Evolutionary conservation across 2,329 filamentous ascomycete genomes (phyloP).

Genomic region (Sporothrix pallida): DNA sequence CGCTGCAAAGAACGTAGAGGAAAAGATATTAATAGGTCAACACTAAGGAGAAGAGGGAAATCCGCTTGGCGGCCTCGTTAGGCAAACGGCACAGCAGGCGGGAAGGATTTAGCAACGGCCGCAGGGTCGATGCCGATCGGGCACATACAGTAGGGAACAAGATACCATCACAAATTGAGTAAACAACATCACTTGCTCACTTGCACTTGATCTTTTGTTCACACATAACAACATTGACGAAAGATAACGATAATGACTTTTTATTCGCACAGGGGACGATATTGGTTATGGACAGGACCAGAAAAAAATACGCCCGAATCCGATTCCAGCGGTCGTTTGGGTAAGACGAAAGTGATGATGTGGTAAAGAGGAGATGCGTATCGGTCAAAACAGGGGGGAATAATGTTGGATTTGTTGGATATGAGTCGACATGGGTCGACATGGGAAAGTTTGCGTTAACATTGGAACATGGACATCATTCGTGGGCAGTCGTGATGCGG

Average conservation of each 20-base stretch:
- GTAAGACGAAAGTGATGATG: neutral
- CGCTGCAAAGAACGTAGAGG: too few species aligned
- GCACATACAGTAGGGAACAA: too few species aligned
- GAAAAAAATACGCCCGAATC: neutral
- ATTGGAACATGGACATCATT: neutral
- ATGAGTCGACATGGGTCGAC: neutral
- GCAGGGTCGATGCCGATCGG: too few species aligned
- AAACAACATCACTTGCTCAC: too few species aligned
- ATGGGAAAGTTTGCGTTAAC: neutral
- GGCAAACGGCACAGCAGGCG: neutral
- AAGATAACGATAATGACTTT: neutral
- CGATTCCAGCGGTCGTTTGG: neutral
- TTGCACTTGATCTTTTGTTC: too few species aligned
- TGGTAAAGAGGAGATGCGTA: neutral
- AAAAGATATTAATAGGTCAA: slow-evolving; percentile 13
- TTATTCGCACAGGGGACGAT: neutral
- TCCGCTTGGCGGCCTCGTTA: neutral
- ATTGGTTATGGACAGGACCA: neutral
- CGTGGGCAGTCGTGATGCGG: neutral
- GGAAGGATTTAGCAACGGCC: neutral
- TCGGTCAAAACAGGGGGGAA: neutral
- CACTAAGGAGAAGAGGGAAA: neutral
- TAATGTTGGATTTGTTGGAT: neutral
- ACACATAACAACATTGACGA: neutral
- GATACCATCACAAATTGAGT: too few species aligned